Evolutionary conservation across 345 rosid genomes (phyloP).

Genomic region (Combretum micranthum): DNA sequence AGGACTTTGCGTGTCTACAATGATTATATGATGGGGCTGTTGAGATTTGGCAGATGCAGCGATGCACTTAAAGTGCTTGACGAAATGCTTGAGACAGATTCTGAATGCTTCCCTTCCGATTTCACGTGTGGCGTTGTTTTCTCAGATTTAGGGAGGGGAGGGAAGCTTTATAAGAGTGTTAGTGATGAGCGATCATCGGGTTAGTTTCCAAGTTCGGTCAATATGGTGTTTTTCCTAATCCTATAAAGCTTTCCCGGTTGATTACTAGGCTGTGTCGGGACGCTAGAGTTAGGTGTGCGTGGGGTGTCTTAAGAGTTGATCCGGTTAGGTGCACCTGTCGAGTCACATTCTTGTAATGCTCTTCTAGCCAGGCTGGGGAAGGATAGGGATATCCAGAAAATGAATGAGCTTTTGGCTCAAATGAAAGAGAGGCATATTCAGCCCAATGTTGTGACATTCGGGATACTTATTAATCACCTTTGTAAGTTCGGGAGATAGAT

Average conservation of each 20-base stretch:
- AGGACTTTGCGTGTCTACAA: slow-evolving; percentile 41
- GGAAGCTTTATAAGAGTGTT: slow-evolving; percentile 15
- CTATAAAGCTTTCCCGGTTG: slow-evolving; percentile 34
- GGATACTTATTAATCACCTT: slow-evolving; percentile 48
- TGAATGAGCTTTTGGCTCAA: slow-evolving; percentile 44
- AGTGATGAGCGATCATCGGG: slow-evolving; percentile 31
- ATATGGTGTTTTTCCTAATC: slow-evolving; percentile 41
- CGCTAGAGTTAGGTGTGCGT: too few species aligned
- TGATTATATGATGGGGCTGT: slow-evolving; percentile 20
- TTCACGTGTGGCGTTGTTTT: slow-evolving; percentile 42
- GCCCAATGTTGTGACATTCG: slow-evolving; percentile 57
- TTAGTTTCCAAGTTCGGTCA: slow-evolving; percentile 39
- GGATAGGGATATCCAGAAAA: slow-evolving; percentile 30
- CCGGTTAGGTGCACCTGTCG: too few species aligned
- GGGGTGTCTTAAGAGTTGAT: too few species aligned
- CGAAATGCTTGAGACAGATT: slow-evolving; percentile 55
- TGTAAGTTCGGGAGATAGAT: slow-evolving; percentile 61
- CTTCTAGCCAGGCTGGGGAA: slow-evolving; percentile 52
- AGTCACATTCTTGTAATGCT: too few species aligned
- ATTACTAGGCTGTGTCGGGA: slow-evolving; percentile 37
- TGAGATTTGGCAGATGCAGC: slow-evolving; percentile 47
- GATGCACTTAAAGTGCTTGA: too few species aligned
- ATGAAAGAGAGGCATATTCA: slow-evolving; percentile 46
- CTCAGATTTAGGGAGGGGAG: slow-evolving; percentile 22
- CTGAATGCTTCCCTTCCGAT: slow-evolving; percentile 34